Evolutionary conservation across 495 filamentous ascomycete genomes (phyloP), one percentile per base, ranked within the genome.

Genomic region (Penicillium diatomitis): DNA sequence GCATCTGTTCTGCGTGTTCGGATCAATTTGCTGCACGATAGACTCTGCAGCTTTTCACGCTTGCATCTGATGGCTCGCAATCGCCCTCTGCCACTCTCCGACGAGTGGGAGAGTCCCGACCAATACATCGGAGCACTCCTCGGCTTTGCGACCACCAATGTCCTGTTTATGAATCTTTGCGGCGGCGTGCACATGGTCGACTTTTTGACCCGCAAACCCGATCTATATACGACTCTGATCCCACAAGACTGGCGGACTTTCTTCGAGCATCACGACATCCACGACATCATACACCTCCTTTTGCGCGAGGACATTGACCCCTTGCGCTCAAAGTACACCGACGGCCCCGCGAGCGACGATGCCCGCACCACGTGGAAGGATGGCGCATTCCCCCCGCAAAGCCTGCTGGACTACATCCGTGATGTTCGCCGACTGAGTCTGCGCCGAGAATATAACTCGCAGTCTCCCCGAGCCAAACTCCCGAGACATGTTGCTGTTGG

Each of bases 161-260:
- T 81, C 32, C 75, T 90, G n/a, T 89, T 96, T 58, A 86, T 86
- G 55, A 85, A 83, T 38, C 74, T 97, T 44, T 95, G 89, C 61
- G 94, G 92, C 45, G 90, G 90, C 33, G 85, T 97, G 3, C 92
- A 98, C 63, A 88, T 98, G 47, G 75, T 96, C 42, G 92, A 97
- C 58, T 97, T 98, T 68, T 85, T 96, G 67, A 96, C 89, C n/a
- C 78, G 79, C 42, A 80, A 88, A 12, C 86, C 86, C 11, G 79
- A 83, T 62, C 71, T 96, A 0, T 96, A 95, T 62, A 75, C 80
- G 37, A 67, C 73, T 3, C 72, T 88, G 2, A 67, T 98, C 8
- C 88, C 89, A 1, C 57, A 78, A 58, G 79, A 86, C 57, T 98
- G 92, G 92, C 78, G 84, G 46, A 50, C 70, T 2, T 97, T 86